A percentile compares a stretch with the other conserved stretches of the same genome.
These are phyloP conservation scores for Coleophoma crateriformis DNA, from an alignment of 2,329 filamentous ascomycete genomes.

Conservation along the genomic window DNA sequence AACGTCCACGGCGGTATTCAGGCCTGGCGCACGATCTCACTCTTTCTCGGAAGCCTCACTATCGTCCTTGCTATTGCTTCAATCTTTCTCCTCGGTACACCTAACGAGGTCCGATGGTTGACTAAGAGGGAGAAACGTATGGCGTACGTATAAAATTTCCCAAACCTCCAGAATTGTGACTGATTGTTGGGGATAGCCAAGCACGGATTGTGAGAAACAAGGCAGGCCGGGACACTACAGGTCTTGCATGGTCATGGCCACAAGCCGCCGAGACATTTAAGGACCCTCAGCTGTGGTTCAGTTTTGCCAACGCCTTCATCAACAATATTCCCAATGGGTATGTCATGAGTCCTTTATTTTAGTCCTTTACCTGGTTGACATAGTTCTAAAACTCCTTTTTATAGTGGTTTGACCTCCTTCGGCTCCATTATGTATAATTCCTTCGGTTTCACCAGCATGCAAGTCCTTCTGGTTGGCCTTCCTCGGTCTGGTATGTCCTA, in stretches of 20 bases:
- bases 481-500: background rate
- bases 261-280: background rate
- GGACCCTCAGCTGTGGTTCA: background rate
- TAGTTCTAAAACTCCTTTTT: background rate
- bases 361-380: no score
- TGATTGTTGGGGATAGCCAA: slow-evolving; percentile 1
- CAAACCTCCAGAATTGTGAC: no score
- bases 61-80: slow-evolving; percentile 11
- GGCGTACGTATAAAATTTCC: slow-evolving; percentile 6
- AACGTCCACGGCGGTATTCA: slow-evolving; percentile 11
- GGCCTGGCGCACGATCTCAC: slow-evolving; percentile 13
- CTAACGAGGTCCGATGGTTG: slow-evolving; percentile 19
- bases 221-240: slow-evolving; percentile 8
- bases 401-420: background rate
- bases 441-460: slow-evolving; percentile 22
- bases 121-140: slow-evolving; percentile 14
- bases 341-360: background rate
- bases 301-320: background rate
- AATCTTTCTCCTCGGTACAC: slow-evolving; percentile 16
- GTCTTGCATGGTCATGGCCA: background rate
- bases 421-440: slow-evolving; percentile 13
- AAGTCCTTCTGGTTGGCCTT: slow-evolving; percentile 25
- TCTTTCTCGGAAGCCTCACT: slow-evolving; percentile 15
- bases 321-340: background rate
- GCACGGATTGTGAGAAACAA: slow-evolving; percentile 15